Conservation (phyloP, 2,329 filamentous ascomycete species). For the Cladosporium sp. region DNA sequence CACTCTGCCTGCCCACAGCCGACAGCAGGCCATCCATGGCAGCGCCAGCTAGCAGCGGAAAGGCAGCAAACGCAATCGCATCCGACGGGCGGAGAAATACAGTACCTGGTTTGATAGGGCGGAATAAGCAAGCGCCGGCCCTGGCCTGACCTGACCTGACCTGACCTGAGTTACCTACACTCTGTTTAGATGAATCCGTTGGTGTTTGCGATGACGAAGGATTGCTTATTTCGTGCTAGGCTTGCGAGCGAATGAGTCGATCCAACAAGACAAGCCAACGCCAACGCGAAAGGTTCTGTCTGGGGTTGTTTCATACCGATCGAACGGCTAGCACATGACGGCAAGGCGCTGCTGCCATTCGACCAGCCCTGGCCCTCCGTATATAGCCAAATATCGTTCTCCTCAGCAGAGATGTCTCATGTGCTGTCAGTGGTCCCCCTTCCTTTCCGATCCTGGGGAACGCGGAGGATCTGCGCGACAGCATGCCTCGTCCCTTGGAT, state of each 20-base stretch:
- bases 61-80: conserved; percentile 8
- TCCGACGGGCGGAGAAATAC: conserved; percentile 8
- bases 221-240: not conserved
- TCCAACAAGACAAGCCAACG: not conserved
- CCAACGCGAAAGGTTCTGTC: not conserved
- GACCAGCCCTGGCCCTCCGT: not conserved
- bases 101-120: not conserved
- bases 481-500: not conserved
- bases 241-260: not conserved
- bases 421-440: not conserved
- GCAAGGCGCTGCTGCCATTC: conserved; percentile 7
- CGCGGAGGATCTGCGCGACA: conserved; percentile 56
- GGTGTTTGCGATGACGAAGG: not conserved
- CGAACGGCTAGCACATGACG: conserved; percentile 6
- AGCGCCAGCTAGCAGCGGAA: not conserved
- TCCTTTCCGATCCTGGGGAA: conserved; percentile 29
- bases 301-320: conserved; percentile 6
- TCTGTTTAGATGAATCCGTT: not conserved
- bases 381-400: conserved; percentile 10
- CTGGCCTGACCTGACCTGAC: not conserved
- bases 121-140: not conserved
- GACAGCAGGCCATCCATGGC: not conserved
- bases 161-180: not conserved
- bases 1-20: conserved; percentile 1
- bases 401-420: conserved; percentile 11